Evolutionary conservation across 306 rosid species (phyloP).

Genomic region (Sesbania bispinosa): DNA sequence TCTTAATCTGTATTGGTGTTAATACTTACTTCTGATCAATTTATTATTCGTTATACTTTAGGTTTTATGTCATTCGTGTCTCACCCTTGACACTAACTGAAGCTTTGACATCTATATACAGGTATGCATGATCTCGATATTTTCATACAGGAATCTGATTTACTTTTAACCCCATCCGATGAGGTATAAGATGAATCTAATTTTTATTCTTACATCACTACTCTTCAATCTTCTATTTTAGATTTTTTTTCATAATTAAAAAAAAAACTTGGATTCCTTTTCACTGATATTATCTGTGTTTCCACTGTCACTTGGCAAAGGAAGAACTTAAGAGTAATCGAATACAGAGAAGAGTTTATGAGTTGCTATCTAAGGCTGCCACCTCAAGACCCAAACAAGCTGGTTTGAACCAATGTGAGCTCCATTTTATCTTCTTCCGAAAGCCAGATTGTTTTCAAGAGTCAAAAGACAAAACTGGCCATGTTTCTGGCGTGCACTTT

Average conservation of each 20-base stretch:
- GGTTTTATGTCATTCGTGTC: neutral
- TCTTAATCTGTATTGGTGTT: neutral
- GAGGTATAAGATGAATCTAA: conserved; percentile 48
- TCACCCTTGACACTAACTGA: neutral
- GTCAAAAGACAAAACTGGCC: conserved; percentile 43
- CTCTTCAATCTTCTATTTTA: neutral
- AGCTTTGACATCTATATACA: conserved; percentile 31
- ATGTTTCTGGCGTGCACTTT: conserved; percentile 59
- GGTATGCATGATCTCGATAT: conserved; percentile 60
- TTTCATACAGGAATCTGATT: conserved; percentile 67
- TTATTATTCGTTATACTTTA: neutral
- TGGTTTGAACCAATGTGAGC: conserved; percentile 55
- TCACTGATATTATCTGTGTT: conserved; percentile 24
- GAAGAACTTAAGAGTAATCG: conserved; percentile 82
- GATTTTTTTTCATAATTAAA: neutral
- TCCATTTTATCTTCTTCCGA: conserved; percentile 73
- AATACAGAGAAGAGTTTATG: conserved; percentile 77
- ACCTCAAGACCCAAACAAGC: conserved; percentile 42
- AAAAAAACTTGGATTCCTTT: conserved; percentile 14
- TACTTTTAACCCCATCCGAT: conserved; percentile 59
- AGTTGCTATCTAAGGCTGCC: conserved; percentile 81
- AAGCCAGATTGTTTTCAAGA: conserved; percentile 73
- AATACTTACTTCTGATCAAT: neutral
- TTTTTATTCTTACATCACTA: neutral
- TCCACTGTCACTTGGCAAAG: conserved; percentile 55